Conservation (phyloP, 1,284 basidiomycete species). For the Puccinia novopanici region DNA sequence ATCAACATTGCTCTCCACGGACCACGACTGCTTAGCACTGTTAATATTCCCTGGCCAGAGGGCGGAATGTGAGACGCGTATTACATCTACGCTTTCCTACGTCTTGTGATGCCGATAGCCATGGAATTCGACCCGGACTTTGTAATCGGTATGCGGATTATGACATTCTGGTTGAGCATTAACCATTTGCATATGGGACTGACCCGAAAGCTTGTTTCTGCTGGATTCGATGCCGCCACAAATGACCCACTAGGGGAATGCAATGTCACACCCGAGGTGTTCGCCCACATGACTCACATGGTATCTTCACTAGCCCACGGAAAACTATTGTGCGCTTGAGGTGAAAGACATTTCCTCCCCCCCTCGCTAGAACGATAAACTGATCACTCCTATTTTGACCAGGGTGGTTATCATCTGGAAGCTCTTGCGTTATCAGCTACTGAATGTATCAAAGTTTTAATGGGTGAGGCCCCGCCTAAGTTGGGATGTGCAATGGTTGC, state of each 20-base stretch:
- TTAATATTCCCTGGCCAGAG: conserved; percentile 94
- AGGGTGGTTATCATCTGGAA: conserved; percentile 95
- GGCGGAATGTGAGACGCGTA: conserved; percentile 89
- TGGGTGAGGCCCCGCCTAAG: conserved; percentile 80
- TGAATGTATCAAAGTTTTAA: conserved; percentile 78
- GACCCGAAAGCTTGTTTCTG: conserved; percentile 68
- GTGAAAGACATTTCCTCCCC: conserved; percentile 61
- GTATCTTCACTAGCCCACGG: conserved; percentile 85
- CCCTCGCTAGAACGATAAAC: background rate
- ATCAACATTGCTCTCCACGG: no score
- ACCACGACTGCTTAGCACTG: conserved; percentile 66
- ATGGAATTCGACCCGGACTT: conserved; percentile 93
- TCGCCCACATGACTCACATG: conserved; percentile 98
- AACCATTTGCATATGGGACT: conserved; percentile 1
- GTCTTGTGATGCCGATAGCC: conserved; percentile 93
- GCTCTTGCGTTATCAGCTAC: conserved; percentile 83
- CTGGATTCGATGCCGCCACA: conserved; percentile 93
- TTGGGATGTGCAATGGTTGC: conserved; percentile 68
- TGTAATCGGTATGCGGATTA: conserved; percentile 75
- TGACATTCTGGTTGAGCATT: background rate
- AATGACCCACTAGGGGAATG: conserved; percentile 91
- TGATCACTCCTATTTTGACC: conserved; percentile 43
- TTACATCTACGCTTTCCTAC: conserved; percentile 94
- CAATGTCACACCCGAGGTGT: conserved; percentile 86
- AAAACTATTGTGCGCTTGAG: conserved; percentile 84